Percentiles rank a stretch among this genome's conserved stretches.
Conservation (phyloP, 148 eudicot genomes). For the Camellia lanceoleosa region DNA sequence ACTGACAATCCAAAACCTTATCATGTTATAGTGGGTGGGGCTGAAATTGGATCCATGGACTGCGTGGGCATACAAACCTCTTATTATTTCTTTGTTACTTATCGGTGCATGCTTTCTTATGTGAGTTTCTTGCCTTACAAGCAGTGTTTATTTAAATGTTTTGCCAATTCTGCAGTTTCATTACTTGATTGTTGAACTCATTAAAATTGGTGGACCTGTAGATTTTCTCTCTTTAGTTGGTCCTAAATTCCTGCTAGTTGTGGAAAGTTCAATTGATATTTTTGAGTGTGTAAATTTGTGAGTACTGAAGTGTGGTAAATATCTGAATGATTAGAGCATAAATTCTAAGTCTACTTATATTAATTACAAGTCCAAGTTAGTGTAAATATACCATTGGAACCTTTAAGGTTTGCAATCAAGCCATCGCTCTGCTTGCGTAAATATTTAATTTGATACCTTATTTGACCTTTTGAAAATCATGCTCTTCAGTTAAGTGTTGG, state of each 20-base stretch:
- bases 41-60: conserved; percentile 89
- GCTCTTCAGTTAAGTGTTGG: too few relatives aligned
- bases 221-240: not conserved
- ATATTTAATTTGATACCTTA: not conserved
- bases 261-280: not conserved
- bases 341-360: too few relatives aligned
- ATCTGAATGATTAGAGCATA: too few relatives aligned
- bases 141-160: not conserved
- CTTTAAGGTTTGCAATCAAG: not conserved
- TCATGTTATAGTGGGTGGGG: too few relatives aligned
- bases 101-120: conserved; percentile 89
- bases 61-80: conserved; percentile 97
- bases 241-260: not conserved
- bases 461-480: not conserved
- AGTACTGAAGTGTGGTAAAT: not conserved
- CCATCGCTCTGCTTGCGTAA: not conserved
- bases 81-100: conserved; percentile 75
- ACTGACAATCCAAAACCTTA: too few relatives aligned
- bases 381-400: too few relatives aligned
- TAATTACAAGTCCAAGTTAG: too few relatives aligned
- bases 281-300: too few relatives aligned
- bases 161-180: not conserved
- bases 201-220: not conserved
- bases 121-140: conserved; percentile 45
- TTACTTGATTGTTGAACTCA: not conserved